Evolutionary conservation across 495 filamentous ascomycete species (phyloP).

Genomic region (Pyrenopolyporus hunteri): DNA sequence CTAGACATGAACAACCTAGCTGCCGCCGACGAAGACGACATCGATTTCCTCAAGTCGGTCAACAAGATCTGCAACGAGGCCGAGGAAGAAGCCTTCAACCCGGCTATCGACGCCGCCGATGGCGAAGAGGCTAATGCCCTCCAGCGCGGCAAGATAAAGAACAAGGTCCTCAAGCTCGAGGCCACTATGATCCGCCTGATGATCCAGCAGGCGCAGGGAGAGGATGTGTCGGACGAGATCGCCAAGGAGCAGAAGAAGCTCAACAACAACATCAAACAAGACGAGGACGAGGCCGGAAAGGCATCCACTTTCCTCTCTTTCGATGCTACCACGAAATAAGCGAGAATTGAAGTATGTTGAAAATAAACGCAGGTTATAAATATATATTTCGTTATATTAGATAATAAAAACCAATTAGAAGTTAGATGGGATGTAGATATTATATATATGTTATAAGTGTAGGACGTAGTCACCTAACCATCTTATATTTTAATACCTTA

Average conservation of each 20-base stretch:
- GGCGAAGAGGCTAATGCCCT: slow-evolving; percentile 46
- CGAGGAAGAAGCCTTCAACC: slow-evolving; percentile 48
- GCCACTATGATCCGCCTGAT: slow-evolving; percentile 44
- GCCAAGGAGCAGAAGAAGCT: slow-evolving; percentile 52
- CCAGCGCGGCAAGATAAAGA: slow-evolving; percentile 61
- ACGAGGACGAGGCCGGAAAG: slow-evolving; percentile 47
- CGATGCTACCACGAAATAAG: slow-evolving; percentile 37
- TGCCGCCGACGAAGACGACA: slow-evolving; percentile 43
- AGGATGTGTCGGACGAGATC: slow-evolving; percentile 42
- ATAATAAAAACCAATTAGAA: too few species aligned
- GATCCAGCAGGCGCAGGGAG: slow-evolving; percentile 47
- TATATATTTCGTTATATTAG: too few species aligned
- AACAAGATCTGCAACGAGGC: slow-evolving; percentile 49
- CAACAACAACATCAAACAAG: slow-evolving; percentile 52
- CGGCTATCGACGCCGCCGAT: slow-evolving; percentile 45
- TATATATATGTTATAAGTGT: too few species aligned
- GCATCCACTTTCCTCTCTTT: slow-evolving; percentile 37
- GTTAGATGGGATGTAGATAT: too few species aligned
- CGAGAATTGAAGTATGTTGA: too few species aligned
- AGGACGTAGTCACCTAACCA: too few species aligned
- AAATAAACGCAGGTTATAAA: too few species aligned
- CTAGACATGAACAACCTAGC: slow-evolving; percentile 48
- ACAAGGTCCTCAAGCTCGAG: slow-evolving; percentile 59
- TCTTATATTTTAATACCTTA: too few species aligned
- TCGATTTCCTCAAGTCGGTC: slow-evolving; percentile 49